Evolutionary conservation across 768 basidiomycete species (phyloP), one percentile per base, ranked within the genome.

Genomic region (Russula abietina): DNA sequence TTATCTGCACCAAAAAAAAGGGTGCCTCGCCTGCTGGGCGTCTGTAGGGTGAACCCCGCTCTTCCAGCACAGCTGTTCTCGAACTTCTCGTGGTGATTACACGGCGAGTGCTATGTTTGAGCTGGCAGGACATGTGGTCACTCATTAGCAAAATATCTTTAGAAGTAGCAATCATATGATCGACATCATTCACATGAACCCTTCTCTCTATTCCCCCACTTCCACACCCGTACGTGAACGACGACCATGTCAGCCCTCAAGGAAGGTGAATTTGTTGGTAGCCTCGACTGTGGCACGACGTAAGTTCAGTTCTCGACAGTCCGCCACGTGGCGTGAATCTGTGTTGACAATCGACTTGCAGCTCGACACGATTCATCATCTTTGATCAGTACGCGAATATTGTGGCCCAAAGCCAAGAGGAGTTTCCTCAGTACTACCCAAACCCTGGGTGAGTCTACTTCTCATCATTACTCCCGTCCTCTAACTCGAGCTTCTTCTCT

Each of bases 231-330:
- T 19, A 30, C 38, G 24, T 36, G 55, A 48, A 55, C 48, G 16
- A 57, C 38, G 48, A 56, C 24, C 30, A 60, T 80, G 78, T 50
- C 70, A 17, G 52, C 56, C 50, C 75, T 80, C 56, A 85, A 5
- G 69, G 81, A 83, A 69, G 86, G 85, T 62, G 86, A 93, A 71
- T 30, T 96, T 73, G 87, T 97, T 49, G 94, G 92, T 59, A 91
- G 92, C 55, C 79, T 97, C 63, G 94, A 97, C 74, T 96, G 94
- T 71, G 94, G 94, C 45, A 97, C 94, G 54, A 97, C 94, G 93
- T 94, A 69, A 72, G 90, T 76, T 38, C 56, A 60, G 3, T 12
- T 1, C 19, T 28, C 33, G 33, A 32, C 9, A 3, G 4, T 41
- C 45, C 24, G 60, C 26, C n/a, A n/a, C 48, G 33, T n/a, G 38